Evolutionary conservation across 2,329 filamentous ascomycete genomes (phyloP).

Genomic region (Simplicillium aogashimaense): DNA sequence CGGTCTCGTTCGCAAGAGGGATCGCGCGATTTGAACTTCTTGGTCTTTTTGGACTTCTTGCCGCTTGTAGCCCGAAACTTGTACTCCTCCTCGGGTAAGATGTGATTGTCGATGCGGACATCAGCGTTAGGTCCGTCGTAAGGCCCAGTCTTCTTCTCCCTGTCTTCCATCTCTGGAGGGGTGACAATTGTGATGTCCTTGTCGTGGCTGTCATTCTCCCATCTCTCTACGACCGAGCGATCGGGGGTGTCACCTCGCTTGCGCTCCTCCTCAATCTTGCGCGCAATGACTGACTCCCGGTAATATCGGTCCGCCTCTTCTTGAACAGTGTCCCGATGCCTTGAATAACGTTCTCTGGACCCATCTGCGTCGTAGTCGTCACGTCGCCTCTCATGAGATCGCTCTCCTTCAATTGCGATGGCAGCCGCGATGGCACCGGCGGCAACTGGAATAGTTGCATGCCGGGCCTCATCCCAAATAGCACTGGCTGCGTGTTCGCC

Average conservation of each 20-base stretch:
- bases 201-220: constrained; percentile 26
- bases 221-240: constrained; percentile 46
- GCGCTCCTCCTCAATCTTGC: constrained; percentile 43
- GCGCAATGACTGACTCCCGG: constrained; percentile 42
- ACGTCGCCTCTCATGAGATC: constrained; percentile 20
- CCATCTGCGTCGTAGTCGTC: constrained; percentile 21
- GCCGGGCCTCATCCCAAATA: constrained; percentile 34
- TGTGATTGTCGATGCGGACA: constrained; percentile 48
- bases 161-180: constrained; percentile 32
- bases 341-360: constrained; percentile 20
- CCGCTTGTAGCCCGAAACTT: constrained; percentile 19
- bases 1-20: constrained; percentile 44
- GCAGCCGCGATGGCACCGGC: constrained; percentile 37
- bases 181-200: constrained; percentile 39
- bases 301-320: constrained; percentile 50
- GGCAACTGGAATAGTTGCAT: constrained; percentile 37
- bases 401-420: constrained; percentile 30
- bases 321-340: constrained; percentile 34
- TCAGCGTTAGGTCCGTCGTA: constrained; percentile 55
- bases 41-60: constrained; percentile 16
- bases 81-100: constrained; percentile 41
- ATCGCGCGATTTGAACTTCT: constrained; percentile 34
- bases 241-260: constrained; percentile 41
- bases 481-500: constrained; percentile 33
- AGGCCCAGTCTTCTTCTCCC: constrained; percentile 29